phyloP scores from a whole-genome alignment of 2,329 filamentous ascomycete species.

The Diaporthe australafricana region DNA sequence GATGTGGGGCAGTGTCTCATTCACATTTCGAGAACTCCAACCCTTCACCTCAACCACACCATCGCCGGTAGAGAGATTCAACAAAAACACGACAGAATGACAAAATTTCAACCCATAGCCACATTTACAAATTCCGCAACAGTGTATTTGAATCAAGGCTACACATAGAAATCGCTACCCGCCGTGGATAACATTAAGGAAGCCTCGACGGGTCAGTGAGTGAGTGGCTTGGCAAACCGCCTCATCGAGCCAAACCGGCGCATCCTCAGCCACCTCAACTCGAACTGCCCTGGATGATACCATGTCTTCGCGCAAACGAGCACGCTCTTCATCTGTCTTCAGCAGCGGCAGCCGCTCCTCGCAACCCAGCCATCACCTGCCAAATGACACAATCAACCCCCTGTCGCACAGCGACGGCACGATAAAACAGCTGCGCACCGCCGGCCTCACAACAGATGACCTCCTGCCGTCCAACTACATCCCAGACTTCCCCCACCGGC shows the following conservation, averaged over 20 bases:
- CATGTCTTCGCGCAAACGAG: constrained; percentile 48
- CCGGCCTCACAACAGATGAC: constrained; percentile 63
- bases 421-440: constrained; percentile 64
- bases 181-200: not conserved
- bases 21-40: not conserved
- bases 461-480: constrained; percentile 51
- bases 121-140: not conserved
- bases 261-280: constrained; percentile 17
- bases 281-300: not conserved
- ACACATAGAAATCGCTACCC: no score
- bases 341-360: constrained; percentile 35
- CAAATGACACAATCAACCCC: constrained; percentile 61
- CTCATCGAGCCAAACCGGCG: not conserved
- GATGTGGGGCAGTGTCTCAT: constrained; percentile 1
- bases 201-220: not conserved
- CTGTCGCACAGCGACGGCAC: constrained; percentile 64
- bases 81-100: not conserved
- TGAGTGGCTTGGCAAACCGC: not conserved
- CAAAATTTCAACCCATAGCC: no score
- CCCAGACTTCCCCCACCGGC: constrained; percentile 64
- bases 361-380: constrained; percentile 39
- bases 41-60: not conserved
- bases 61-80: not conserved
- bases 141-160: not conserved
- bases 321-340: constrained; percentile 44